Evolutionary conservation across 2,329 filamentous ascomycete species (phyloP).

Genomic region (Penicillium aurantiogriseum): DNA sequence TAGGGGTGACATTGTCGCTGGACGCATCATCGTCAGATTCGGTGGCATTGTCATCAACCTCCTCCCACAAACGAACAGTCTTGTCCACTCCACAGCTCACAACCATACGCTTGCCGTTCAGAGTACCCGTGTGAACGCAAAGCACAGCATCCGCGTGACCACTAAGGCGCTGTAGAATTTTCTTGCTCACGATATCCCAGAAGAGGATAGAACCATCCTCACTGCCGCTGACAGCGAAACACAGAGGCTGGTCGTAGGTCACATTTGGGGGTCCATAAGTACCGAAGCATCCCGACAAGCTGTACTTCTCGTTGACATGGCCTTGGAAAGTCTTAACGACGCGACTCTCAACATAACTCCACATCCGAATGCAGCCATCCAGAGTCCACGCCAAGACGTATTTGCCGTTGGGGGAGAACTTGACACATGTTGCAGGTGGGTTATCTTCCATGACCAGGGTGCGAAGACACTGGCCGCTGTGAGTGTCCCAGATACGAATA

Average conservation of each 20-base stretch:
- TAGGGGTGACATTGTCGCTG: not conserved
- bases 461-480: conserved; percentile 88
- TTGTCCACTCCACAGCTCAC: conserved; percentile 64
- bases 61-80: conserved; percentile 62
- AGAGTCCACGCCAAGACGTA: conserved; percentile 90
- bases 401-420: conserved; percentile 90
- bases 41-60: conserved; percentile 28
- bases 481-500: conserved; percentile 93
- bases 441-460: conserved; percentile 97
- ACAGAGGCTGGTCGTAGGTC: conserved; percentile 15
- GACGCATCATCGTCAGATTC: not conserved
- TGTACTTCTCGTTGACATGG: conserved; percentile 79
- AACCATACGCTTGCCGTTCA: conserved; percentile 49
- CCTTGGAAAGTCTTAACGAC: conserved; percentile 98
- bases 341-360: conserved; percentile 89
- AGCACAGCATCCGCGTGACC: conserved; percentile 60
- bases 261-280: conserved; percentile 54
- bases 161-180: conserved; percentile 67
- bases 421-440: conserved; percentile 80
- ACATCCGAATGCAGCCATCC: conserved; percentile 84
- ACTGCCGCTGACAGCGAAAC: conserved; percentile 76
- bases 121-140: conserved; percentile 58
- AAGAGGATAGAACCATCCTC: conserved; percentile 82
- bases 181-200: conserved; percentile 89
- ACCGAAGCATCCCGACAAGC: conserved; percentile 81